Percentiles rank a stretch among this genome's conserved stretches.
These are phyloP conservation scores for Aspergillus pseudonomiae DNA, from an alignment of 2,329 filamentous ascomycete species.

Conservation along the genomic window DNA sequence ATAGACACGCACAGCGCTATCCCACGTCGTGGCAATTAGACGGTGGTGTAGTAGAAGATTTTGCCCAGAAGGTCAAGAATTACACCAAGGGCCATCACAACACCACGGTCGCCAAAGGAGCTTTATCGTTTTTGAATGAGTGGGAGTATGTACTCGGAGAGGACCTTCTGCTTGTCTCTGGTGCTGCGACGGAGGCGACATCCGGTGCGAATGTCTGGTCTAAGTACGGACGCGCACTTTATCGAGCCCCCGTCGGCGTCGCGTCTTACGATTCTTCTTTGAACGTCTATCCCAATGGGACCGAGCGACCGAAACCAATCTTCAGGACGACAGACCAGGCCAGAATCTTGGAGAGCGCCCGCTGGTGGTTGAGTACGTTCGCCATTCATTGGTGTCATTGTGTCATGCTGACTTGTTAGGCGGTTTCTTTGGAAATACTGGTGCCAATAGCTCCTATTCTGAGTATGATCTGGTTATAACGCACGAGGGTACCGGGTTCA, in stretches of 20 bases:
- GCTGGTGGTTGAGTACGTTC: conserved; percentile 47
- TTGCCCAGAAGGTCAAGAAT: conserved; percentile 53
- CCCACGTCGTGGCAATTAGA: conserved; percentile 53
- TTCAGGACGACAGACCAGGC: conserved; percentile 58
- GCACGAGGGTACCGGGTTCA: conserved; percentile 52
- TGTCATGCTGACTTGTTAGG: conserved; percentile 11
- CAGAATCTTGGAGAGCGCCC: conserved; percentile 56
- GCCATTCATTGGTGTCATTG: too few relatives aligned
- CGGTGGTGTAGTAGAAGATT: conserved; percentile 52
- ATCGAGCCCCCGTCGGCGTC: conserved; percentile 52
- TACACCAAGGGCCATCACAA: conserved; percentile 43
- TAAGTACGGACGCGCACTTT: conserved; percentile 56
- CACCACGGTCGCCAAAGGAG: conserved; percentile 46
- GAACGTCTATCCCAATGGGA: conserved; percentile 48
- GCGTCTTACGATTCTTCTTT: conserved; percentile 50
- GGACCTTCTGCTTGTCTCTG: conserved; percentile 50
- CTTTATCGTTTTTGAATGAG: conserved; percentile 56
- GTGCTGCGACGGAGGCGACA: conserved; percentile 54
- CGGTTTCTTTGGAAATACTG: conserved; percentile 30
- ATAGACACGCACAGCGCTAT: conserved; percentile 51
- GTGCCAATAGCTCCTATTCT: conserved; percentile 22
- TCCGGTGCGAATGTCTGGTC: conserved; percentile 59
- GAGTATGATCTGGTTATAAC: conserved; percentile 50
- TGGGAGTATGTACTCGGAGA: conserved; percentile 53
- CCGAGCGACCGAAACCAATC: conserved; percentile 52